Evolutionary conservation across 176 grass and related monocot species (phyloP), one percentile per base, ranked within the genome.

Genomic region (Alopecurus myosuroides): DNA sequence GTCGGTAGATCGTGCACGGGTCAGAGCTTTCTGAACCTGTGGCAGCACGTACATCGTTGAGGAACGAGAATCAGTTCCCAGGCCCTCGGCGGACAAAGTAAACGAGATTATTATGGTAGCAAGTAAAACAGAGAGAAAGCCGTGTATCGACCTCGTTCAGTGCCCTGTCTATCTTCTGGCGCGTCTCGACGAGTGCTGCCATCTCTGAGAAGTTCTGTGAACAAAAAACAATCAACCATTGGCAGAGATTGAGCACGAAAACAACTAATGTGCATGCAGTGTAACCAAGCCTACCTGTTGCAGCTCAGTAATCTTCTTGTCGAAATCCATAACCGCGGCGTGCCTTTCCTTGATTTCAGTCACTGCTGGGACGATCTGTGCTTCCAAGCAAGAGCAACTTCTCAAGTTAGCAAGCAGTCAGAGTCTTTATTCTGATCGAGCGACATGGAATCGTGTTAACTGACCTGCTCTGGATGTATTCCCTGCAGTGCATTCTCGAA

Each of bases 331-430:
- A 71, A 84, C 87, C 20, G 79, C 76, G 46, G 89, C 95, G 60
- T 94, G 90, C 46, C 91, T 77, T 77, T 98, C 95, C 85, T 95
- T 93, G 72, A 98, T 98, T 81, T 44, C n/a, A n/a, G n/a, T n/a
- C 45, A 48, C 45, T 9, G 45, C 4, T 5, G 45, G 3, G 14
- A 17, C 45, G 14, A 48, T 17, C 45, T 48, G 45, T 17, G 14
- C 1, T 1, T 1, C 3, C 15, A 48, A 17, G 4, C 45, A 48
- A 17, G 45, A 48, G 14, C 45, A 48, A 48, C 1, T 48, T 48
- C 17, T 48, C 3, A 48, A n/a, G 9, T 17, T 48, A 48, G 17
- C 45, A 48, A 15, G 45, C 14, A 17, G 15, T 48, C 45, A 17
- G 45, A 48, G 14, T 17, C 45, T 48, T 4, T 15, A 48, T 17